Evolutionary conservation across 1,284 basidiomycete genomes (phyloP).

Genomic region (Earliella scabrosa): DNA sequence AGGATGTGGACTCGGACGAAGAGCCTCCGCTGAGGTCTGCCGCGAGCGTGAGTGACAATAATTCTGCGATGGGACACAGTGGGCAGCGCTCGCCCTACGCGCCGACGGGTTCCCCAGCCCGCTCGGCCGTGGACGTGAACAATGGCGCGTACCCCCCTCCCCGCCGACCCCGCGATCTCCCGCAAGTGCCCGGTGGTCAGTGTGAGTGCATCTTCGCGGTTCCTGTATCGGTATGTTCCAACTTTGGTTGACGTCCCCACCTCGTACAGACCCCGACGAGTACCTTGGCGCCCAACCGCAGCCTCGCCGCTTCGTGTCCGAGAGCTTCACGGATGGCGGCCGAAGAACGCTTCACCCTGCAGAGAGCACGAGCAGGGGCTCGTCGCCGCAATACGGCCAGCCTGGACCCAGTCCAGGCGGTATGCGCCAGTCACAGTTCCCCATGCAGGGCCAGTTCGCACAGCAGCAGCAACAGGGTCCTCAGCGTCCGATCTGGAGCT

Average conservation of each 20-base stretch:
- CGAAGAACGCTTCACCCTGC: slow-evolving; percentile 42
- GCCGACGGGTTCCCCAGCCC: slow-evolving; percentile 34
- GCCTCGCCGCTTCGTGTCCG: slow-evolving; percentile 32
- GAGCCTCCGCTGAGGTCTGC: slow-evolving; percentile 44
- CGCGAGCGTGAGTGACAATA: slow-evolving; percentile 34
- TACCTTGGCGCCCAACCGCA: slow-evolving; percentile 32
- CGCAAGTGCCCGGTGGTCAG: slow-evolving; percentile 44
- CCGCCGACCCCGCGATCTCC: slow-evolving; percentile 45
- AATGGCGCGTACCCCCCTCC: slow-evolving; percentile 30
- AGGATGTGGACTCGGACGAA: slow-evolving; percentile 69
- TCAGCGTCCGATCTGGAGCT: slow-evolving; percentile 81
- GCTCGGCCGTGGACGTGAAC: slow-evolving; percentile 30
- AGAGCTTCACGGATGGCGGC: slow-evolving; percentile 47
- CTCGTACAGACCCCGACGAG: slow-evolving; percentile 28
- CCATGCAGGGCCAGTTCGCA: slow-evolving; percentile 11
- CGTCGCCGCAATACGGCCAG: slow-evolving; percentile 43
- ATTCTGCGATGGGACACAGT: slow-evolving; percentile 30
- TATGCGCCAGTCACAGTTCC: slow-evolving; percentile 35
- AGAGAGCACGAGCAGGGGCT: slow-evolving; percentile 45
- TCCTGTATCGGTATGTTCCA: background rate
- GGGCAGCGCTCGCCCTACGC: slow-evolving; percentile 32
- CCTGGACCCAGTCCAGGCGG: slow-evolving; percentile 24
- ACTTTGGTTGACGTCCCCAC: background rate
- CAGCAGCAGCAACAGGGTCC: slow-evolving; percentile 47
- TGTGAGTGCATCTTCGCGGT: slow-evolving; percentile 29